Conservation (phyloP, 2,329 filamentous ascomycete genomes). For the Trichoderma polysporum region DNA sequence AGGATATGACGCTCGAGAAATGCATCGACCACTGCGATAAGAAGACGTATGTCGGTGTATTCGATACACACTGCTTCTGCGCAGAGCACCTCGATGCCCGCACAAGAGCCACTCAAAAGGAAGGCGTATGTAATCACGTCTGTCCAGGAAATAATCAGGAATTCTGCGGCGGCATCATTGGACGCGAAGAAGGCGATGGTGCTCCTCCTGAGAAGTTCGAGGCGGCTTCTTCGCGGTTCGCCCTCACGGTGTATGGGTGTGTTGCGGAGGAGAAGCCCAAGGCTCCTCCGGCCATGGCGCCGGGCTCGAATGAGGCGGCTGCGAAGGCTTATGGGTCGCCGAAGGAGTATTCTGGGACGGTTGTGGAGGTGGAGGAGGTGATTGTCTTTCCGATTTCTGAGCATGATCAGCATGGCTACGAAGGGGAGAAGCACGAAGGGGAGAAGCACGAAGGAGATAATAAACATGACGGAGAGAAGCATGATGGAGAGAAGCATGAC, state of each 20-base stretch:
- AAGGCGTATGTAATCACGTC: constrained; percentile 35
- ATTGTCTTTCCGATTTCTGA: constrained; percentile 9
- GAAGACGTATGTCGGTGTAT: constrained; percentile 41
- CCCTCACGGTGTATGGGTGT: constrained; percentile 47
- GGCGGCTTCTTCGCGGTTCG: constrained; percentile 25
- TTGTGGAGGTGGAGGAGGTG: neutral
- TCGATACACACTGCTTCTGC: constrained; percentile 46
- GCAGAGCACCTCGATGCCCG: constrained; percentile 41
- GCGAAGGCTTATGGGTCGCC: neutral
- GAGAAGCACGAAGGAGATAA: neutral
- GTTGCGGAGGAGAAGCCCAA: constrained; percentile 32
- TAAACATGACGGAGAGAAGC: neutral
- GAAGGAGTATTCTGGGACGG: neutral
- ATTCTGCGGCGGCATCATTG: constrained; percentile 43
- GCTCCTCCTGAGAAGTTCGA: neutral
- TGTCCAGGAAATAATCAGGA: constrained; percentile 44
- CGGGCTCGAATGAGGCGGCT: constrained; percentile 21
- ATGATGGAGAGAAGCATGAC: neutral
- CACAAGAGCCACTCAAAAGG: constrained; percentile 37
- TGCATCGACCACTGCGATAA: constrained; percentile 42
- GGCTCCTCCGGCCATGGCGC: constrained; percentile 37
- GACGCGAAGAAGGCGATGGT: neutral
- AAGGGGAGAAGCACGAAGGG: neutral
- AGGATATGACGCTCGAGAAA: constrained; percentile 40
- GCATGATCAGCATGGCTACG: neutral